phyloP scores from a whole-genome alignment of 2,329 filamentous ascomycete species.

The Dactylellina cionopaga region DNA sequence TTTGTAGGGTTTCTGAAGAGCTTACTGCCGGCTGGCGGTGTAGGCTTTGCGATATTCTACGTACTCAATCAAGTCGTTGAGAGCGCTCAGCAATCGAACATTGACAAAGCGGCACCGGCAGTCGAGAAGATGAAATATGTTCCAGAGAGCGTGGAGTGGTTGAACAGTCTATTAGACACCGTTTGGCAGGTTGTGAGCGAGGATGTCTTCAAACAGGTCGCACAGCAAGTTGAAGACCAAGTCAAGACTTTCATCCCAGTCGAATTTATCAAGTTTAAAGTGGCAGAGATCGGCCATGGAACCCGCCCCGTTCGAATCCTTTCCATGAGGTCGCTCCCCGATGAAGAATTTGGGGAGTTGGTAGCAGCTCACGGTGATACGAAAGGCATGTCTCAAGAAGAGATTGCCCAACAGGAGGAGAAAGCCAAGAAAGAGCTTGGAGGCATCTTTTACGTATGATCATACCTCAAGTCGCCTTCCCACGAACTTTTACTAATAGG shows the following conservation, averaged over 20 bases:
- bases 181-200: conserved; percentile 94
- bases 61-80: conserved; percentile 35
- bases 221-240: conserved; percentile 91
- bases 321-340: conserved; percentile 54
- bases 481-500: too few relatives aligned
- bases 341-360: conserved; percentile 45
- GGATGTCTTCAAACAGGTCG: conserved; percentile 87
- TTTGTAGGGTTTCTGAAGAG: conserved; percentile 37
- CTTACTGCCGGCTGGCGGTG: conserved; percentile 36
- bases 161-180: conserved; percentile 85
- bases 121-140: conserved; percentile 50
- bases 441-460: conserved; percentile 50
- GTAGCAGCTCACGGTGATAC: conserved; percentile 46
- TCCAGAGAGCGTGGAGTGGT: conserved; percentile 70
- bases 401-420: conserved; percentile 64
- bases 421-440: conserved; percentile 71
- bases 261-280: conserved; percentile 69
- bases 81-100: conserved; percentile 6
- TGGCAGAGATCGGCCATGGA: conserved; percentile 94
- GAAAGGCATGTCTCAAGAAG: conserved; percentile 49
- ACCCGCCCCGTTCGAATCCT: conserved; percentile 88
- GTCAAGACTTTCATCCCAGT: conserved; percentile 92
- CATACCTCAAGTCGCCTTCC: background rate
- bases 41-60: conserved; percentile 40
- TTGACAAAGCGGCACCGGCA: conserved; percentile 25